Percentiles rank a stretch among this genome's conserved stretches.
phyloP scores from a whole-genome alignment of 345 rosid species.

The Excoecaria cochinchinensis region DNA sequence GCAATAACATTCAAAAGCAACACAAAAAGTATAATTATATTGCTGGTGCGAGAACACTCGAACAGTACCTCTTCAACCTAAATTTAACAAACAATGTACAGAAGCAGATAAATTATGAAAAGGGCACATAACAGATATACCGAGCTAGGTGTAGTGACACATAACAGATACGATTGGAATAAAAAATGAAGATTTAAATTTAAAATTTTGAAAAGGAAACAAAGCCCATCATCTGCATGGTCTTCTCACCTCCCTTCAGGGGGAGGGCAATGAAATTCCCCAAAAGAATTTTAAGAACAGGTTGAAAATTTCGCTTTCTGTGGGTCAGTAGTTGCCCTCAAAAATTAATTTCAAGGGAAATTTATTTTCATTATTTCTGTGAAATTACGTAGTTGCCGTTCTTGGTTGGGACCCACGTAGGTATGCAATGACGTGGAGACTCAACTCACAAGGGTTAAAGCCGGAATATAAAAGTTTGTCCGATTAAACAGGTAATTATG shows the following conservation, averaged over 20 bases:
- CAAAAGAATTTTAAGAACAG: neutral
- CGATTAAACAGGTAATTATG: neutral
- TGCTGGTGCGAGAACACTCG: neutral
- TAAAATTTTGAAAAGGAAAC: neutral
- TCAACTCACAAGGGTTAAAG: neutral
- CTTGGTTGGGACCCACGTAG: neutral
- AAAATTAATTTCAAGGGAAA: neutral
- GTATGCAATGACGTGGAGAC: neutral
- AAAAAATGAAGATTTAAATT: neutral
- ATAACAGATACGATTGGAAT: too few relatives aligned
- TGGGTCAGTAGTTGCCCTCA: neutral
- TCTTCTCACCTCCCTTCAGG: too few relatives aligned
- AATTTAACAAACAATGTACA: neutral
- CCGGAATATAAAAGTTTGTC: neutral
- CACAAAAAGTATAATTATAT: neutral
- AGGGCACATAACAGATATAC: conserved; percentile 1
- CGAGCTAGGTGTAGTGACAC: too few relatives aligned
- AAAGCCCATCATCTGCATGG: too few relatives aligned
- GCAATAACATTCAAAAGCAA: neutral
- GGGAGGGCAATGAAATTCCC: neutral
- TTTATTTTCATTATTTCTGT: neutral
- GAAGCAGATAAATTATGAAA: neutral
- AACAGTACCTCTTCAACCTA: neutral
- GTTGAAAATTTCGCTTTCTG: neutral
- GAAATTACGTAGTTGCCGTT: neutral